These are phyloP conservation scores for Globisporangium uncinulatum DNA, from an alignment of 352 stramenopile genomes.

Conservation along the genomic window DNA sequence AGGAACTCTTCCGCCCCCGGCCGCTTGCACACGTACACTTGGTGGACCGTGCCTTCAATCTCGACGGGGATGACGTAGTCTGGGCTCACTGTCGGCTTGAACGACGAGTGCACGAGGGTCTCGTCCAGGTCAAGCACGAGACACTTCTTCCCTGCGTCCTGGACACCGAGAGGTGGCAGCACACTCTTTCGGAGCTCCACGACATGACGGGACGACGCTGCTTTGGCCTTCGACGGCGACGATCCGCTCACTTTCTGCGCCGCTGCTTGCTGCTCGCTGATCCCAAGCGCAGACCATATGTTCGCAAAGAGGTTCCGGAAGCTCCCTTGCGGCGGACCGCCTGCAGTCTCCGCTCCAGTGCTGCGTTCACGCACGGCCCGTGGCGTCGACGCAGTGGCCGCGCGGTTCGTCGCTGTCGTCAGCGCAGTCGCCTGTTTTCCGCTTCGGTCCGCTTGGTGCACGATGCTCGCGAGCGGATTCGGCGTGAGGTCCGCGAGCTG, in stretches of 20 bases:
- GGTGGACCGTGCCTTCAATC: slow-evolving; percentile 84
- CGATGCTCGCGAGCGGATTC: slow-evolving; percentile 50
- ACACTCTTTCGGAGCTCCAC: slow-evolving; percentile 60
- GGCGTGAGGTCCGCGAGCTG: slow-evolving; percentile 28
- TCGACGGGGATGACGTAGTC: slow-evolving; percentile 98
- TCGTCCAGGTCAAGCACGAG: slow-evolving; percentile 97
- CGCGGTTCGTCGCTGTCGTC: slow-evolving; percentile 2
- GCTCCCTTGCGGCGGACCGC: slow-evolving; percentile 23
- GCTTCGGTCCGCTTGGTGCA: slow-evolving; percentile 60
- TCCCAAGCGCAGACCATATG: slow-evolving; percentile 55
- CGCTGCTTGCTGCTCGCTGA: slow-evolving; percentile 53
- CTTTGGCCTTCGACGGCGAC: slow-evolving; percentile 18
- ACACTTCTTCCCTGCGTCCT: slow-evolving; percentile 81
- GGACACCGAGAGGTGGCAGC: slow-evolving; percentile 26
- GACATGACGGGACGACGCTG: slow-evolving; percentile 19
- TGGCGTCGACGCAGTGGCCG: slow-evolving; percentile 10
- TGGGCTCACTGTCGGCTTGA: slow-evolving; percentile 89
- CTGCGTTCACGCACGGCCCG: slow-evolving; percentile 22
- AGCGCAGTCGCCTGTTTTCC: slow-evolving; percentile 38
- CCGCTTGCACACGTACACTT: slow-evolving; percentile 90
- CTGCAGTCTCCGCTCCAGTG: slow-evolving; percentile 3
- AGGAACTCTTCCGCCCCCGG: slow-evolving; percentile 96
- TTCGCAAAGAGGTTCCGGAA: slow-evolving; percentile 66
- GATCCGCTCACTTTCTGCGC: slow-evolving; percentile 15
- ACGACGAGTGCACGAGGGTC: slow-evolving; percentile 97